Base-by-base conservation (phyloP, 495 filamentous ascomycete species). In the Xylaria intraflava region DNA sequence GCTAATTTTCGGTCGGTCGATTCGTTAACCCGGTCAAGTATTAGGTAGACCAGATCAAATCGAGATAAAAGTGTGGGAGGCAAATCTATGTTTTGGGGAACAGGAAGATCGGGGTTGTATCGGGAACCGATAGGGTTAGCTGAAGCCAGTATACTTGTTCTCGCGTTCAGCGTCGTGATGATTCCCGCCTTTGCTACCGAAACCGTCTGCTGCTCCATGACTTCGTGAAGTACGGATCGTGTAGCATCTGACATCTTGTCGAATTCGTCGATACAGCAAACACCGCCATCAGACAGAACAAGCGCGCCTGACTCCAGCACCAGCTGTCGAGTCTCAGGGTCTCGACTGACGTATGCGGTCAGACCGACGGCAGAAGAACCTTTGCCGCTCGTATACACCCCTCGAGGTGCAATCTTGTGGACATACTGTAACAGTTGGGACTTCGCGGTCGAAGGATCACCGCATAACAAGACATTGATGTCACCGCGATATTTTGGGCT, bases 151-250 rank as follows among this genome's bases (percentile, higher is more conserved):
- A 98, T 95, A 50, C 84, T 89, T 1, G 93, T 96, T 53, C 93
- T 80, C 39, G 93, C 93, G 64, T 98, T 98, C 55, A 98, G 76
- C 1, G 93, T 97, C 2, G 93, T 98, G 71, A 98, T 98, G 72
- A 98, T 98, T 62, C 93, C 93, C 1, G 93, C 93, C 75, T 98
- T 98, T 53, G 93, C 93, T 54, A 98, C 94, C 1, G 94, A 97
- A 11, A 98, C 92, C 1, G 93, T 98, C 74, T 98, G 93, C 70
- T 98, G 93, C 65, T 98, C 93, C 93, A 98, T 98, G 16, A 98
- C 93, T 83, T 98, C 93, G 77, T 98, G 93, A 30, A 98, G 78
- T 9, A 97, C 93, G 3, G 91, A 96, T 30, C 93, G 85, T 0
- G 94, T 97, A 22, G 90, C 82, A 50, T 98, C 93, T 48, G 86